Evolutionary conservation across 1,284 basidiomycete species (phyloP).

Genomic region (Pterulicium gracile): DNA sequence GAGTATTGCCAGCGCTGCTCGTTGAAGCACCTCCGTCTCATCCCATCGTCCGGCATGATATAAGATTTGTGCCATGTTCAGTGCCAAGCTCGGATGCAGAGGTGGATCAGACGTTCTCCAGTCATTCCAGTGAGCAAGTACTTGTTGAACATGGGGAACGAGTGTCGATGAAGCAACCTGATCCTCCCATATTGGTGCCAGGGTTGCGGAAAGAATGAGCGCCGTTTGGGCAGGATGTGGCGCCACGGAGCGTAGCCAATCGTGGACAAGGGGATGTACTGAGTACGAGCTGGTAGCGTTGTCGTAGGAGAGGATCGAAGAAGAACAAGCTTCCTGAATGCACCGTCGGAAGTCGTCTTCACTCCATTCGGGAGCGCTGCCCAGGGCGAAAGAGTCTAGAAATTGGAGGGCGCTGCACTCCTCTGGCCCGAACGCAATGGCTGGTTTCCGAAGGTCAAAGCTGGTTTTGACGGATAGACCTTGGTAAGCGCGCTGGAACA

Average conservation of each 20-base stretch:
- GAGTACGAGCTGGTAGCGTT: background rate
- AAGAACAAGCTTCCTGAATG: background rate
- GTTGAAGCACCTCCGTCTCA: background rate
- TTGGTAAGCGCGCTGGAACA: background rate
- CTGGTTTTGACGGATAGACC: background rate
- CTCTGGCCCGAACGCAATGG: background rate
- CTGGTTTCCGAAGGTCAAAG: no score
- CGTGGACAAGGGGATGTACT: background rate
- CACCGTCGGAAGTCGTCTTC: background rate
- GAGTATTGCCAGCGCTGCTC: background rate
- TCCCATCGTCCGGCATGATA: background rate
- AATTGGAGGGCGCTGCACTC: background rate
- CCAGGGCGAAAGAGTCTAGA: background rate
- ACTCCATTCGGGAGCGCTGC: background rate
- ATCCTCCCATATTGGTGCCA: background rate
- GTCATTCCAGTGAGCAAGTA: no score
- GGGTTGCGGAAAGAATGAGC: background rate
- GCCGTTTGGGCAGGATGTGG: background rate
- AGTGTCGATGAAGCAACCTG: no score
- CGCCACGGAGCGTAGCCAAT: background rate
- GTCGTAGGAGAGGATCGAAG: background rate
- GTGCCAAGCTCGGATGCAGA: background rate
- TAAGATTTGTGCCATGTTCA: background rate
- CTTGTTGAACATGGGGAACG: no score
- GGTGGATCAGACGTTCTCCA: background rate